Evolutionary conservation across 2,329 filamentous ascomycete genomes (phyloP).

Genomic region (Pseudogymnoascus sp.): DNA sequence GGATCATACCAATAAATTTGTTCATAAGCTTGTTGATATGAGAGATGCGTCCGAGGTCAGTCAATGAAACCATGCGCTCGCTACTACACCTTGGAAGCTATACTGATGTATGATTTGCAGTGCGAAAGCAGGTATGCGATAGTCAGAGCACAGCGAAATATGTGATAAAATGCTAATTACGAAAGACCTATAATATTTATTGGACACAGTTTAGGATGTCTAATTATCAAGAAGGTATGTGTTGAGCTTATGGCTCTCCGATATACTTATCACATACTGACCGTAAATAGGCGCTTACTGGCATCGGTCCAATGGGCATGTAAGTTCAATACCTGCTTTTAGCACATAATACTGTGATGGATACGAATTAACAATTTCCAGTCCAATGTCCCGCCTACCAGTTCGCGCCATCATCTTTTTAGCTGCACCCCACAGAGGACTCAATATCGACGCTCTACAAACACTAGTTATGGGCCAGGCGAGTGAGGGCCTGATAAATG

Average conservation of each 20-base stretch:
- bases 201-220: neutral
- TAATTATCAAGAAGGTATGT: neutral
- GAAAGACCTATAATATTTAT: constrained; percentile 4
- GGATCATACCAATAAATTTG: neutral
- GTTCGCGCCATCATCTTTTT: constrained; percentile 20
- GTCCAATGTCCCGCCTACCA: neutral
- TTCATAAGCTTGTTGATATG: constrained; percentile 4
- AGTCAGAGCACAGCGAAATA: neutral
- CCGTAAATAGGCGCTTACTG: neutral
- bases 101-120: neutral
- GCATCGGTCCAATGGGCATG: neutral
- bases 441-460: constrained; percentile 17
- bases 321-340: neutral
- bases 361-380: neutral
- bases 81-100: neutral
- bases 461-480: constrained; percentile 17
- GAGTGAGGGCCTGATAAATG: constrained; percentile 15
- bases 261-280: neutral
- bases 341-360: neutral
- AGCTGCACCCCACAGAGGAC: constrained; percentile 21
- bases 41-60: constrained; percentile 1
- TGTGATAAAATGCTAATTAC: neutral
- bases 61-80: neutral
- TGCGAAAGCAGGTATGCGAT: neutral
- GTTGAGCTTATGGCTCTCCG: neutral